Evolutionary conservation across 352 stramenopile species (phyloP).

Genomic region (Hyaloperonospora arabidopsidis): DNA sequence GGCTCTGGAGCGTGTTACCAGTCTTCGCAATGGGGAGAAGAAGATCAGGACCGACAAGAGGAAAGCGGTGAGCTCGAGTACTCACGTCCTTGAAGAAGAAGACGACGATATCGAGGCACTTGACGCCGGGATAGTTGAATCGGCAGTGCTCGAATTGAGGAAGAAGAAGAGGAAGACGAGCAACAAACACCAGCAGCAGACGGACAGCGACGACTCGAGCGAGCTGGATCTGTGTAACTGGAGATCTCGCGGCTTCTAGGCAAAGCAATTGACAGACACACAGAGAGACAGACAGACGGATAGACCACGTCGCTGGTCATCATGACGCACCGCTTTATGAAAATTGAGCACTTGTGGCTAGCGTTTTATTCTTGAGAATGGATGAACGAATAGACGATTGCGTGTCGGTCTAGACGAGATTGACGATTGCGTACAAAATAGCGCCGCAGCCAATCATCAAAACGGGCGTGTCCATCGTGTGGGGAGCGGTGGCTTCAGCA

Average conservation of each 20-base stretch:
- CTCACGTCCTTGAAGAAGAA: slow-evolving; percentile 6
- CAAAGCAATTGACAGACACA: background rate
- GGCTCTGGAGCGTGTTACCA: slow-evolving; percentile 33
- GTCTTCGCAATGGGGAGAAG: slow-evolving; percentile 13
- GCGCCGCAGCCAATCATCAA: slow-evolving; percentile 71
- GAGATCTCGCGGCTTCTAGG: slow-evolving; percentile 33
- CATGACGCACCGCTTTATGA: too few species aligned
- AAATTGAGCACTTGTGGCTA: too few species aligned
- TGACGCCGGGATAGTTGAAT: background rate
- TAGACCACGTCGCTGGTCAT: background rate
- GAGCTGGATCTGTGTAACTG: slow-evolving; percentile 42
- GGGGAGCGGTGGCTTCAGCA: slow-evolving; percentile 68
- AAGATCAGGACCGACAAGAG: slow-evolving; percentile 13
- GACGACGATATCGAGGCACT: slow-evolving; percentile 5
- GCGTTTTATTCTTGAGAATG: too few species aligned
- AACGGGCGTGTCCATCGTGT: slow-evolving; percentile 82
- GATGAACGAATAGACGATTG: too few species aligned
- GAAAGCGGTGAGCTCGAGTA: slow-evolving; percentile 7
- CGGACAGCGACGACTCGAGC: slow-evolving; percentile 22
- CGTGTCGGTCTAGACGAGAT: slow-evolving; percentile 33
- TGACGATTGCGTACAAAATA: slow-evolving; percentile 68
- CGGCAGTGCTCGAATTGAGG: slow-evolving; percentile 12
- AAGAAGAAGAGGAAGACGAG: slow-evolving; percentile 35
- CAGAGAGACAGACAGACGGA: background rate
- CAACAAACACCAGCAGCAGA: slow-evolving; percentile 8